A percentile compares a stretch with the other conserved stretches of the same genome.
These are phyloP conservation scores for Cytospora chrysosperma DNA, from an alignment of 2,329 filamentous ascomycete genomes.

Conservation along the genomic window DNA sequence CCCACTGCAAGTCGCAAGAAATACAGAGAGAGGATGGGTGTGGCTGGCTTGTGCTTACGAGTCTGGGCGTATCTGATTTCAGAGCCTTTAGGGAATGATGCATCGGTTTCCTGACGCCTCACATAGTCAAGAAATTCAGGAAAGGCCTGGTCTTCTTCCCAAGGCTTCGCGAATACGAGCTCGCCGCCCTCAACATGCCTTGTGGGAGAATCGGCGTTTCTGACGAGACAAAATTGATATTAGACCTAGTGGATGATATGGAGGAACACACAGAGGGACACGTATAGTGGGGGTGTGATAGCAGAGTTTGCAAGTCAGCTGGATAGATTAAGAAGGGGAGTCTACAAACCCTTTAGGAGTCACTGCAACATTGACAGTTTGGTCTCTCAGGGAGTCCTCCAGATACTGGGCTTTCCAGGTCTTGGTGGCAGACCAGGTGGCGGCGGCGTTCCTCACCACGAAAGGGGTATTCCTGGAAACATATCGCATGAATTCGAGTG, in stretches of 20 bases:
- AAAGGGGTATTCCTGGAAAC: constrained; percentile 75
- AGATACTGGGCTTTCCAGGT: constrained; percentile 65
- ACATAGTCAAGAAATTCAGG: constrained; percentile 61
- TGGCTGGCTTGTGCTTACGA: constrained; percentile 45
- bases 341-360: constrained; percentile 65
- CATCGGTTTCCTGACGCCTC: constrained; percentile 52
- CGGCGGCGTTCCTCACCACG: constrained; percentile 63
- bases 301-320: background rate
- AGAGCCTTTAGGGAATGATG: constrained; percentile 28
- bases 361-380: constrained; percentile 70
- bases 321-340: background rate
- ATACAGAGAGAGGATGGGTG: constrained; percentile 2
- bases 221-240: constrained; percentile 25
- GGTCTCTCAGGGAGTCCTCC: constrained; percentile 49
- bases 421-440: constrained; percentile 60
- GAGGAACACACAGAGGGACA: background rate
- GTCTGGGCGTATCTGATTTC: constrained; percentile 74
- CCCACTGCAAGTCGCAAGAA: background rate
- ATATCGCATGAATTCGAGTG: constrained; percentile 77
- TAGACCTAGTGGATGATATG: background rate
- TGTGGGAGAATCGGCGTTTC: constrained; percentile 55
- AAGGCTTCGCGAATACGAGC: constrained; percentile 67
- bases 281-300: background rate
- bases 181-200: constrained; percentile 32
- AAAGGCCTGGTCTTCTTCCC: constrained; percentile 65